A percentile compares a stretch with the other conserved stretches of the same genome.
Conservation (phyloP, 345 rosid species). For the Aurinia saxatilis region DNA sequence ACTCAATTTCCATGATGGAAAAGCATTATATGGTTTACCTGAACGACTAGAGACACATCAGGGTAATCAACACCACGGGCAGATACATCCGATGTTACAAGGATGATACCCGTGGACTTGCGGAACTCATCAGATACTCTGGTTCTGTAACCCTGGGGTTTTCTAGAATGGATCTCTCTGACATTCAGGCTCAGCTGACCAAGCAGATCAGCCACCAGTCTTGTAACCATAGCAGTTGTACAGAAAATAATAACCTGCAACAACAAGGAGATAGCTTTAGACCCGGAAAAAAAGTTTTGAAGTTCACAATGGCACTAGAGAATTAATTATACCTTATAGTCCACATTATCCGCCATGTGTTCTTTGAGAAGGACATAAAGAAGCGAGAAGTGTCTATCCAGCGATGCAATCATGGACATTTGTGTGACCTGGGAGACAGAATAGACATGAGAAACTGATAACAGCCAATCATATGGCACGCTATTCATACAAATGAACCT, state of each 20-base stretch:
- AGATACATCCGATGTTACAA: slow-evolving; percentile 96
- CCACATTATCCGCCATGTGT: slow-evolving; percentile 77
- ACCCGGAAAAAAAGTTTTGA: background rate
- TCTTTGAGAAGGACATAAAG: slow-evolving; percentile 71
- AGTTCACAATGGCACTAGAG: background rate
- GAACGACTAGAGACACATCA: slow-evolving; percentile 90
- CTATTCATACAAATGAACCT: background rate
- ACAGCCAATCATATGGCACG: background rate
- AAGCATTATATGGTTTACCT: slow-evolving; percentile 41
- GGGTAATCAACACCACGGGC: slow-evolving; percentile 99
- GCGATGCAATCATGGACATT: slow-evolving; percentile 62
- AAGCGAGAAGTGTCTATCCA: slow-evolving; percentile 70
- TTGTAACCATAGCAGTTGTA: slow-evolving; percentile 94
- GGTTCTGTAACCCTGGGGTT: slow-evolving; percentile 89
- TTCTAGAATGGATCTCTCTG: slow-evolving; percentile 95
- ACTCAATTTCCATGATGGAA: background rate
- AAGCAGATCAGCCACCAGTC: slow-evolving; percentile 69
- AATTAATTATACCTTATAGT: slow-evolving; percentile 60
- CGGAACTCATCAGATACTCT: slow-evolving; percentile 93
- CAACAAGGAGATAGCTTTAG: background rate
- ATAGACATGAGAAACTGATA: background rate
- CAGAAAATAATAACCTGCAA: slow-evolving; percentile 89
- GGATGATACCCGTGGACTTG: slow-evolving; percentile 87
- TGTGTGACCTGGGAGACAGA: slow-evolving; percentile 69
- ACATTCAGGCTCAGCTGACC: slow-evolving; percentile 74